phyloP scores from a whole-genome alignment of 2,329 filamentous ascomycete species.

The Arthroderma uncinatum region DNA sequence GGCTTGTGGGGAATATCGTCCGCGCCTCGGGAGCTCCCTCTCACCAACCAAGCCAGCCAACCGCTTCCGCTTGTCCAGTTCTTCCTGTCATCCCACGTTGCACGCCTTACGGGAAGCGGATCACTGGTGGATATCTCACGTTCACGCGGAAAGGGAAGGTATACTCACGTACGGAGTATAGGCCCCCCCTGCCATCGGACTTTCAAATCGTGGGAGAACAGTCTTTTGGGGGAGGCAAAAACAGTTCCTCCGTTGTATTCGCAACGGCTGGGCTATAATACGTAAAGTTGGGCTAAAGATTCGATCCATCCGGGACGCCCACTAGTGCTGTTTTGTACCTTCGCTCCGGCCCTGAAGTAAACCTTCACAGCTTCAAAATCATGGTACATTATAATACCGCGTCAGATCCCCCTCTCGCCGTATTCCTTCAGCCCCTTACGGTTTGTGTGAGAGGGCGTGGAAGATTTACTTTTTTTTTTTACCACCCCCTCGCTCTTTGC shows the following conservation, averaged over 20 bases:
- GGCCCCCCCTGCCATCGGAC: not conserved
- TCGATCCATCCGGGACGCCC: not conserved
- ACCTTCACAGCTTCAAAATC: not conserved
- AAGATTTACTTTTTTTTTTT: not conserved
- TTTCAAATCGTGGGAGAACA: not conserved
- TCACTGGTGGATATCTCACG: not conserved
- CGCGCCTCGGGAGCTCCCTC: slow-evolving; percentile 1
- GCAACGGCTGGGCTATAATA: not conserved
- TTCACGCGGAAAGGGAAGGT: slow-evolving; percentile 1
- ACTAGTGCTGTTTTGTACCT: not conserved
- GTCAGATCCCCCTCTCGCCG: not conserved
- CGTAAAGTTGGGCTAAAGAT: not conserved
- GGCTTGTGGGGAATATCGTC: not conserved
- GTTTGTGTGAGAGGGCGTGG: not conserved
- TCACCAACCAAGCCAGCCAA: not conserved
- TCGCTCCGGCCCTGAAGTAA: not conserved
- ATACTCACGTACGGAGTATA: not conserved
- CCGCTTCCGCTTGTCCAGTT: not conserved
- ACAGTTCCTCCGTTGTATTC: not conserved
- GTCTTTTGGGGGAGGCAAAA: not conserved
- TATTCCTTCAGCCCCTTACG: not conserved
- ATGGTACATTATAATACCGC: not conserved
- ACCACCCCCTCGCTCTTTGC: not conserved
- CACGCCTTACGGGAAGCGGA: slow-evolving; percentile 6
- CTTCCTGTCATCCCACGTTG: slow-evolving; percentile 5